Percentiles rank a stretch among this genome's conserved stretches.
Conservation (phyloP, 2,329 filamentous ascomycete genomes). For the Trichoderma pleuroti region DNA sequence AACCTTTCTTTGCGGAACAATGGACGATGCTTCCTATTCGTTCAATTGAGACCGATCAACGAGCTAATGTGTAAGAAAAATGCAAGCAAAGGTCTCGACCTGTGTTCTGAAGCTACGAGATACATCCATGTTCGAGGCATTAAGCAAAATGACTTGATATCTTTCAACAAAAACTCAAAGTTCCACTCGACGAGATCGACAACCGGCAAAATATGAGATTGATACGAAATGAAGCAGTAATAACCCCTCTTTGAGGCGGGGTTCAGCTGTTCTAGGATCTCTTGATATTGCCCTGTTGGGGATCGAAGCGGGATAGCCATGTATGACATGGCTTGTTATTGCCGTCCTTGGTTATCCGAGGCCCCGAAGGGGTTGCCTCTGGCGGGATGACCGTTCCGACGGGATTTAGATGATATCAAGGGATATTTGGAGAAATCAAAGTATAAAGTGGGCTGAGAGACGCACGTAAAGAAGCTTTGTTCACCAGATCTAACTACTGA, state of each 20-base stretch:
- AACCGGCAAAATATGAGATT: neutral
- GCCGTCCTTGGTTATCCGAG: neutral
- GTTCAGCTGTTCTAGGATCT: neutral
- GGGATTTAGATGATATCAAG: neutral
- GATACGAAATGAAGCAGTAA: neutral
- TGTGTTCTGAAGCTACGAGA: neutral
- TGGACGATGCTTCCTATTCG: neutral
- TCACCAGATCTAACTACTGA: neutral
- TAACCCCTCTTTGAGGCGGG: neutral
- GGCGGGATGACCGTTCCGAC: neutral
- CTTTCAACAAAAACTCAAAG: neutral
- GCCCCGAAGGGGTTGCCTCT: neutral
- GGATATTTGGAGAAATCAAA: neutral
- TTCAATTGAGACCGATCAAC: neutral
- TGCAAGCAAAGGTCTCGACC: neutral
- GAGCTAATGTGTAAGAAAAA: neutral
- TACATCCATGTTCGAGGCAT: neutral
- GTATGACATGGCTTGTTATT: neutral
- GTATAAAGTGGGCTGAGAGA: neutral
- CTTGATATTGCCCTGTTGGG: neutral
- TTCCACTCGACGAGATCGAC: slow-evolving; percentile 2
- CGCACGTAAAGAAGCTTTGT: neutral
- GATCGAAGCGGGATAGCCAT: neutral
- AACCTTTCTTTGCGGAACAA: neutral
- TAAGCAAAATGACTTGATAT: neutral